These are phyloP conservation scores for Solanum dulcamara DNA, from an alignment of 257 asterid genomes.

Conservation along the genomic window DNA sequence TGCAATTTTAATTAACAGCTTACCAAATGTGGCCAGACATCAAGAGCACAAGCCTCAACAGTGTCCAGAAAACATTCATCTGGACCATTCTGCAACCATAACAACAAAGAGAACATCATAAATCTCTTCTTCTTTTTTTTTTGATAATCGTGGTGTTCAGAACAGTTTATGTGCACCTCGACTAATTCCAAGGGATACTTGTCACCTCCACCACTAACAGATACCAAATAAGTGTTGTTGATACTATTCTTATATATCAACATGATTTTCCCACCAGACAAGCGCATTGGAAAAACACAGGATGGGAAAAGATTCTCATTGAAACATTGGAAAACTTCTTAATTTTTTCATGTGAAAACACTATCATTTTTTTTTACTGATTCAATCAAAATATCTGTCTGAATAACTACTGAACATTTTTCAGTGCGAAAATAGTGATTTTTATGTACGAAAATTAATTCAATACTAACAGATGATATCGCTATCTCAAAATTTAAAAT, in stretches of 20 bases:
- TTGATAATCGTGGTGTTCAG: too few species aligned
- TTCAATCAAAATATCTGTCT: not conserved
- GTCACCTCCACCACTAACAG: not conserved
- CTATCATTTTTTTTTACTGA: not conserved
- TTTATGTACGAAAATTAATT: not conserved
- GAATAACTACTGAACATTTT: not conserved
- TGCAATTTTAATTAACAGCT: constrained; percentile 8
- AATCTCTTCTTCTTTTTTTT: not conserved
- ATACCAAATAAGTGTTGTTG: not conserved
- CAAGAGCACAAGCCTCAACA: constrained; percentile 87
- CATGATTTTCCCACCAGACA: too few species aligned
- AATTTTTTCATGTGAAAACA: too few species aligned
- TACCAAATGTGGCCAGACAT: constrained; percentile 86
- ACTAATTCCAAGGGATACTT: not conserved
- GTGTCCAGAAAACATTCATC: constrained; percentile 70
- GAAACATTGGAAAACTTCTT: too few species aligned
- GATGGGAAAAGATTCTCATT: too few species aligned
- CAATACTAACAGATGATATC: not conserved
- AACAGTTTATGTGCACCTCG: too few species aligned
- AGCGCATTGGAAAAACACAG: too few species aligned
- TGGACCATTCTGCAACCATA: constrained; percentile 59
- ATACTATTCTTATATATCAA: not conserved
- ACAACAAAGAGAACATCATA: not conserved
- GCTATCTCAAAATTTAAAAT: too few species aligned
- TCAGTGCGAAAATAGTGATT: too few species aligned